phyloP scores from a whole-genome alignment of 257 asterid genomes.

The Coffea canephora region DNA sequence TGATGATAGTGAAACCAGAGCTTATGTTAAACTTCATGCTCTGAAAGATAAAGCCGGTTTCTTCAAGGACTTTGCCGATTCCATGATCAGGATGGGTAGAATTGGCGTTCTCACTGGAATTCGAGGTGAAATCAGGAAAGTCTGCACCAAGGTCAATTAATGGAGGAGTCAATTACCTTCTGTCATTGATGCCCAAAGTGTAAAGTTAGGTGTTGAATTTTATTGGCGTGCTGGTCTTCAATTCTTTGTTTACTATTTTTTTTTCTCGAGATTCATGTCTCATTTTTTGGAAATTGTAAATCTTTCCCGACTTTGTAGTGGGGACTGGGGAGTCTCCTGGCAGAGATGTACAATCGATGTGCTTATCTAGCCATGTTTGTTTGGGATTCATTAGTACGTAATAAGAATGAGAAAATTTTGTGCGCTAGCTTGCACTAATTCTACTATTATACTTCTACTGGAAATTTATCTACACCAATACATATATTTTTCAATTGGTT shows the following conservation, averaged over 20 bases:
- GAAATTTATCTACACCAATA: background rate
- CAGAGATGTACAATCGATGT: background rate
- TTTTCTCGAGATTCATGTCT: background rate
- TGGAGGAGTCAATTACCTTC: background rate
- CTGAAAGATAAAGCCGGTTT: slow-evolving; percentile 23
- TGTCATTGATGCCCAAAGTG: no score
- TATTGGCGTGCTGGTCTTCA: background rate
- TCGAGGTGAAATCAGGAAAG: slow-evolving; percentile 42
- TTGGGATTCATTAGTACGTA: background rate
- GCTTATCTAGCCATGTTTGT: background rate
- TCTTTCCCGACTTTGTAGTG: background rate
- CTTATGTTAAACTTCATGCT: slow-evolving; percentile 31
- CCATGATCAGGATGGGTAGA: slow-evolving; percentile 49
- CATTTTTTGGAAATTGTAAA: background rate
- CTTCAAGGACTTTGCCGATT: slow-evolving; percentile 46
- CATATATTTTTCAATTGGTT: background rate
- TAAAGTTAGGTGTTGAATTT: background rate
- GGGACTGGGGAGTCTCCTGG: no score
- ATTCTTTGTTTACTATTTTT: background rate
- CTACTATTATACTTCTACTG: background rate
- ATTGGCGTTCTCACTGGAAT: slow-evolving; percentile 39
- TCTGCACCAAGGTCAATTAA: slow-evolving; percentile 33
- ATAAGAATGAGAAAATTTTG: background rate
- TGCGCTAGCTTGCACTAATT: background rate
- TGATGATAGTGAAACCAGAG: slow-evolving; percentile 32